Base-by-base conservation (phyloP, 176 grass and related monocot species). In the Eragrostis nindensis region DNA sequence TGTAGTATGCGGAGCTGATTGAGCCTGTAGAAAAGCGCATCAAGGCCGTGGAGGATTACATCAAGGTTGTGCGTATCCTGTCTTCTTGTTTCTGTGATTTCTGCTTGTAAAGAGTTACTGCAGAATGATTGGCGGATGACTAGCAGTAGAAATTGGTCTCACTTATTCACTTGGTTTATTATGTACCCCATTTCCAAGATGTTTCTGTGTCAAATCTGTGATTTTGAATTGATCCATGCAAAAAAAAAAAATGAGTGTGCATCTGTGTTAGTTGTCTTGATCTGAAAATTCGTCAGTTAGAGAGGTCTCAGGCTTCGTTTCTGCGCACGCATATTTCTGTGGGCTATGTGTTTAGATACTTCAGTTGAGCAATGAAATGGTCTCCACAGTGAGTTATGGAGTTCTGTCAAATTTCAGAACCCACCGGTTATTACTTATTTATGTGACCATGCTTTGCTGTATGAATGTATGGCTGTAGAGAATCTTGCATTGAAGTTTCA, bases 41-140 rank as follows among this genome's bases (percentile, higher is more conserved):
- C 71, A 82, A 70, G 81, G 84, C 87, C 8, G 84, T 93, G 49
- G 81, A 87, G 77, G 84, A 93, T 82, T 90, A 82, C 71, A 93
- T 93, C 47, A 87, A 93, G 91, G 91, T 93, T 65, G 9, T 44
- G 32, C 21, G 26, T 60, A 21, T 71, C n/a, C 62, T 82, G 46
- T 30, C 49, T 22, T 61, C 47, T 36, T 64, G 41, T 24, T 61
- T 27, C 0, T 67, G 27, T 43, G 4, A 71, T 85, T 63, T 76
- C 38, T 80, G 42, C 17, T 80, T 32, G 36, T 38, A 40, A 30
- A 21, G 32, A 36, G 32, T n/a, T n/a, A n/a, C n/a, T n/a, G 32
- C 21, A 55, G 19, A 72, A 43, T 10, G 59, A 77, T 86, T 85
- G 19, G 22, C 5, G n/a, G 18, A 89, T 82, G 5, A 16, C 0